Conservation (phyloP, 108 stramenopile species). For the Discostella pseudostelligera region DNA sequence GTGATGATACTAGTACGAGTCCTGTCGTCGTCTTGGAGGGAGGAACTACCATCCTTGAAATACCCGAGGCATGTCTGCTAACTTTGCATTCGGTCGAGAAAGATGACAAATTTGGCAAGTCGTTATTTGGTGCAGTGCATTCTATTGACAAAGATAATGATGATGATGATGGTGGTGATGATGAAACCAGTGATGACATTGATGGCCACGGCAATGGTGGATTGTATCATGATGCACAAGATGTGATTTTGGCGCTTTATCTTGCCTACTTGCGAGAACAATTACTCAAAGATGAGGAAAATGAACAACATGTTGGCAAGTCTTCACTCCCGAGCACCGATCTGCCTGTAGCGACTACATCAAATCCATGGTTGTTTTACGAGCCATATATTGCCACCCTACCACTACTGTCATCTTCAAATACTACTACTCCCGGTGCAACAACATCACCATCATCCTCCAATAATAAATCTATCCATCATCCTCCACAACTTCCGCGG, state of each 20-base stretch:
- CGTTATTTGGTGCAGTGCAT: conserved; percentile 31
- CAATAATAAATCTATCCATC: neutral
- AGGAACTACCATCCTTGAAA: conserved; percentile 16
- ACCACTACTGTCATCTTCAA: neutral
- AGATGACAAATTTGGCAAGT: conserved; percentile 24
- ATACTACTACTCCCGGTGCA: neutral
- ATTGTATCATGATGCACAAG: conserved; percentile 42
- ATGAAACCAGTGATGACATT: neutral
- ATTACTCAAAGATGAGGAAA: neutral
- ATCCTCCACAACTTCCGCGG: conserved; percentile 46
- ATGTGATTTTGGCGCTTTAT: conserved; percentile 45
- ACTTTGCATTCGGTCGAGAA: conserved; percentile 31
- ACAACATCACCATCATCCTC: neutral
- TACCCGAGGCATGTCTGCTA: conserved; percentile 30
- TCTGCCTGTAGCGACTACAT: neutral
- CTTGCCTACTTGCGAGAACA: conserved; percentile 36
- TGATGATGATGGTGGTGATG: neutral
- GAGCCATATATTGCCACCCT: conserved; percentile 31
- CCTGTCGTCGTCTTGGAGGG: neutral
- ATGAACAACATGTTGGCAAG: too few relatives aligned
- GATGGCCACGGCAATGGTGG: neutral
- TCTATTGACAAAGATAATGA: neutral
- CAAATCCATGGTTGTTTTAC: conserved; percentile 13
- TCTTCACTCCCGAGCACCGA: too few relatives aligned
- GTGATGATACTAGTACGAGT: neutral